Conservation (phyloP, 768 basidiomycete genomes). For the Hemileccinum rubropunctum region DNA sequence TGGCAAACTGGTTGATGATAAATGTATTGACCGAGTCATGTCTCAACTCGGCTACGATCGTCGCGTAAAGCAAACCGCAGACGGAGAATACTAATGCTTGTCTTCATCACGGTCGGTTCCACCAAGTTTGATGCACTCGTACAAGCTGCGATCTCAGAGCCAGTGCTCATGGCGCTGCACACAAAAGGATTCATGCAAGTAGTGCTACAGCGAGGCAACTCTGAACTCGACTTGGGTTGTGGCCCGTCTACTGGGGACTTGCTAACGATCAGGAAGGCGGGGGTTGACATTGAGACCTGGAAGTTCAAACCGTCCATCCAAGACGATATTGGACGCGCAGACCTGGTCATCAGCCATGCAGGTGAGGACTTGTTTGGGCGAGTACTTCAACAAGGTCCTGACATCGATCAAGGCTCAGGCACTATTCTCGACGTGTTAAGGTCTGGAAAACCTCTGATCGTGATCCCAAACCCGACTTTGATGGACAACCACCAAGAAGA, state of each 20-base stretch:
- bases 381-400: neutral
- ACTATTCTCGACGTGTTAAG: slow-evolving; percentile 90
- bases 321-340: slow-evolving; percentile 59
- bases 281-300: slow-evolving; percentile 62
- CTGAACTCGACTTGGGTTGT: slow-evolving; percentile 37
- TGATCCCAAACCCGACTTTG: slow-evolving; percentile 85
- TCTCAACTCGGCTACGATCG: too few relatives aligned
- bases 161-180: slow-evolving; percentile 55
- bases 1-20: neutral
- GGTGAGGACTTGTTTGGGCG: slow-evolving; percentile 48
- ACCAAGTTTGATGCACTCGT: slow-evolving; percentile 82
- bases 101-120: slow-evolving; percentile 87
- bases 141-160: slow-evolving; percentile 50
- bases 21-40: slow-evolving; percentile 12
- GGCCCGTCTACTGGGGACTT: slow-evolving; percentile 12
- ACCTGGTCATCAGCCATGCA: slow-evolving; percentile 90
- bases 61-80: too few relatives aligned
- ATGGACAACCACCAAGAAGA: slow-evolving; percentile 94
- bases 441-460: slow-evolving; percentile 71
- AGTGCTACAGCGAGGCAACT: slow-evolving; percentile 79
- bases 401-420: slow-evolving; percentile 67
- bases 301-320: slow-evolving; percentile 73
- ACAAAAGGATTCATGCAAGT: slow-evolving; percentile 56
- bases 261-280: slow-evolving; percentile 29
- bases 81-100: slow-evolving; percentile 9